phyloP scores from a whole-genome alignment of 768 basidiomycete genomes.

The Butyriboletus loyo region DNA sequence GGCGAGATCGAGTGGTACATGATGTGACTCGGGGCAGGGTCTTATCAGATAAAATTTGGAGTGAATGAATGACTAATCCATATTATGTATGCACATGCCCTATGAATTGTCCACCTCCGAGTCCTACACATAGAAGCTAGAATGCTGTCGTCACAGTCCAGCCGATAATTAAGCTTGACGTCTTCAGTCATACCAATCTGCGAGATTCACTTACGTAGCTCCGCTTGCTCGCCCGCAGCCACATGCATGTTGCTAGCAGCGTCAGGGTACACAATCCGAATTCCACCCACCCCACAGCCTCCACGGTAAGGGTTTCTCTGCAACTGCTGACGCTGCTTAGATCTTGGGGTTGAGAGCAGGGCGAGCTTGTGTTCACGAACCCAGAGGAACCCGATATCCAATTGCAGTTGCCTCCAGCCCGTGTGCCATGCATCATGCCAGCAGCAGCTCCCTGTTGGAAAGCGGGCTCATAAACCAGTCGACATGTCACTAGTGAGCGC shows the following conservation, averaged over 20 bases:
- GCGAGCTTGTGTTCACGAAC: slow-evolving; percentile 23
- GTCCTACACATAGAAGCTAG: slow-evolving; percentile 33
- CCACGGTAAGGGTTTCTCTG: slow-evolving; percentile 68
- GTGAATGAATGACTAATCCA: slow-evolving; percentile 17
- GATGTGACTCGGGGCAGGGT: no score
- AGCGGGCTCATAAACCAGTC: not conserved
- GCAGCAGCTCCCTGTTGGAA: slow-evolving; percentile 57
- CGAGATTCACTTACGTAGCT: slow-evolving; percentile 42
- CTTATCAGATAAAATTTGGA: slow-evolving; percentile 26
- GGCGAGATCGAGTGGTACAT: slow-evolving; percentile 2
- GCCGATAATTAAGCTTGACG: slow-evolving; percentile 17
- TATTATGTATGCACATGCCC: slow-evolving; percentile 2
- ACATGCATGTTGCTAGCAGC: slow-evolving; percentile 51
- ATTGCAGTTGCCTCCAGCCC: slow-evolving; percentile 57
- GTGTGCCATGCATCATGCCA: slow-evolving; percentile 64
- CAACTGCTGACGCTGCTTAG: slow-evolving; percentile 44
- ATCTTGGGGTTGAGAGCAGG: slow-evolving; percentile 21
- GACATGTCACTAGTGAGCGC: not conserved
- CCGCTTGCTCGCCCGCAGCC: slow-evolving; percentile 41
- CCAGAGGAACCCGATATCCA: slow-evolving; percentile 38
- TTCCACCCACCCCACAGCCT: slow-evolving; percentile 75
- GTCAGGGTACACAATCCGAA: slow-evolving; percentile 60
- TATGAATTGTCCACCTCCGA: not conserved
- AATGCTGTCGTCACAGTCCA: slow-evolving; percentile 26
- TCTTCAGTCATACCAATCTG: slow-evolving; percentile 38